A percentile compares a stretch with the other conserved stretches of the same genome.
Conservation (phyloP, 1,139 yeast genomes). For the Kodamaea derodonti region DNA sequence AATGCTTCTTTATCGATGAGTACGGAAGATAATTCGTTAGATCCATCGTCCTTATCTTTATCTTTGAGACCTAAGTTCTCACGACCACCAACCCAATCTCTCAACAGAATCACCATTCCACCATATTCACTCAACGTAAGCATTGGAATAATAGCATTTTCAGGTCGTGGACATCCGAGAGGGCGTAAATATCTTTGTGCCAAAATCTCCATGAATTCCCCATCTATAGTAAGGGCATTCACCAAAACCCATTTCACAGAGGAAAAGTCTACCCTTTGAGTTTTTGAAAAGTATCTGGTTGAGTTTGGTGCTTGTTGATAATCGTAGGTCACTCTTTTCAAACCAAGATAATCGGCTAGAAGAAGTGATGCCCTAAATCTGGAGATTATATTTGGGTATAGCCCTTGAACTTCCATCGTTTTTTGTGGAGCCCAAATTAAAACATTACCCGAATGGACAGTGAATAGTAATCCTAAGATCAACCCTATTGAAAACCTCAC, state of each 20-base stretch:
- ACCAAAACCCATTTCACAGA: slow-evolving; percentile 86
- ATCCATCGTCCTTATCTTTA: slow-evolving; percentile 31
- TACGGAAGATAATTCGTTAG: slow-evolving; percentile 61
- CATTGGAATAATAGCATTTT: slow-evolving; percentile 83
- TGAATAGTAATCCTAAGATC: slow-evolving; percentile 73
- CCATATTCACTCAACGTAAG: slow-evolving; percentile 90
- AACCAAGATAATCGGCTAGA: slow-evolving; percentile 83
- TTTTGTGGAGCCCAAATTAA: slow-evolving; percentile 76
- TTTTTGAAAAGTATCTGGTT: slow-evolving; percentile 76
- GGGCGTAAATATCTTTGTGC: slow-evolving; percentile 93
- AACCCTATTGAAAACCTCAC: slow-evolving; percentile 85
- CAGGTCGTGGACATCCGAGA: slow-evolving; percentile 75
- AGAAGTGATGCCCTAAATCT: slow-evolving; percentile 68
- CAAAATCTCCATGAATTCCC: slow-evolving; percentile 86
- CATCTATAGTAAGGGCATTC: slow-evolving; percentile 88
- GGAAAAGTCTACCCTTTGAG: slow-evolving; percentile 73
- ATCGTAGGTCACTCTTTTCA: slow-evolving; percentile 89
- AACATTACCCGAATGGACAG: slow-evolving; percentile 81
- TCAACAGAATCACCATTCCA: slow-evolving; percentile 87
- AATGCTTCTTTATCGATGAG: slow-evolving; percentile 78
- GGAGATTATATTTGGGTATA: slow-evolving; percentile 79
- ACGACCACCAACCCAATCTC: slow-evolving; percentile 82
- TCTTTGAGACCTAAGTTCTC: slow-evolving; percentile 52
- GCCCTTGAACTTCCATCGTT: slow-evolving; percentile 77
- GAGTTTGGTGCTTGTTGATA: slow-evolving; percentile 87